phyloP scores from a whole-genome alignment of 306 rosid genomes.

The Alnus rubra region DNA sequence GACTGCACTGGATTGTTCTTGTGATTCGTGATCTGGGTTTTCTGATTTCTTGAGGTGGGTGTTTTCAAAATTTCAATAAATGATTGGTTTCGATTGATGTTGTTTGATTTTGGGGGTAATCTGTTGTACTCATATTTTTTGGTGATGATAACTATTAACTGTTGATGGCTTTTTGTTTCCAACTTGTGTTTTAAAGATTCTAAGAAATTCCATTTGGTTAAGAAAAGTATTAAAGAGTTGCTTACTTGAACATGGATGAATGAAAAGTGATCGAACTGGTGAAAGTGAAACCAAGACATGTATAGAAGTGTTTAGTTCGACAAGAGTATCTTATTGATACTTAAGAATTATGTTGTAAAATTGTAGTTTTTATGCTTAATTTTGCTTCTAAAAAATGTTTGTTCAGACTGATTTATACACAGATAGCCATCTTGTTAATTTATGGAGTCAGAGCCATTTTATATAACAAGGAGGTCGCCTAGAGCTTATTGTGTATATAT shows the following conservation, averaged over 20 bases:
- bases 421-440: not conserved
- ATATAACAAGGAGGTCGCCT: not conserved
- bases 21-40: constrained; percentile 16
- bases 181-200: not conserved
- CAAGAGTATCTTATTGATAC: no score
- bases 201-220: not conserved
- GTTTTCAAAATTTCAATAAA: not conserved
- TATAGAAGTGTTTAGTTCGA: not conserved
- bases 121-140: not conserved
- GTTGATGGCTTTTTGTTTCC: not conserved
- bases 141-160: not conserved
- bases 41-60: not conserved
- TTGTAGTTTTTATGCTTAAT: not conserved
- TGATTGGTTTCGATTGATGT: not conserved
- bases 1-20: constrained; percentile 22
- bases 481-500: not conserved
- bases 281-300: not conserved
- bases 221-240: not conserved
- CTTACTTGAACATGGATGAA: not conserved
- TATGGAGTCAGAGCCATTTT: not conserved
- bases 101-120: not conserved
- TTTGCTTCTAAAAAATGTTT: not conserved
- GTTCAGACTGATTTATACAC: not conserved
- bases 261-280: not conserved
- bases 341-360: not conserved